A percentile compares a stretch with the other conserved stretches of the same genome.
Conservation (phyloP, 176 grass and related monocot genomes). For the Aegilops longissima region DNA sequence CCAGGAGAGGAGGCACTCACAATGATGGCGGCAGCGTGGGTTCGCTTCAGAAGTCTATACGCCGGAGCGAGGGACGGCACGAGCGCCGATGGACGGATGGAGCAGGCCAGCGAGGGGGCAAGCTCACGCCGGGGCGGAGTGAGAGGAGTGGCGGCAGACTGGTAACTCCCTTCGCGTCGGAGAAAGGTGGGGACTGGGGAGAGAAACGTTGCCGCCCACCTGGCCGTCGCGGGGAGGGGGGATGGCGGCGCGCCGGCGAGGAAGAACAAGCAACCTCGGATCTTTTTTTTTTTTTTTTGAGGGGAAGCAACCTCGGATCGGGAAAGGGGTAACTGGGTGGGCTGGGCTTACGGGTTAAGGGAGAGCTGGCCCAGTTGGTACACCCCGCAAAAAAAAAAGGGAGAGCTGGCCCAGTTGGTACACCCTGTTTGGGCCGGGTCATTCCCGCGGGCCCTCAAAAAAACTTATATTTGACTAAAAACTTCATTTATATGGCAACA, state of each 20-base stretch:
- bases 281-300: too few relatives aligned
- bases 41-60: background rate
- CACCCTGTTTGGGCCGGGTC: too few relatives aligned
- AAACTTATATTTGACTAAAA: too few relatives aligned
- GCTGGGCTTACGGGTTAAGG: background rate
- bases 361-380: too few relatives aligned
- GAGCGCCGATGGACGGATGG: background rate
- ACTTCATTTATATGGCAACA: too few relatives aligned
- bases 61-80: background rate
- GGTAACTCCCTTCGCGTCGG: background rate
- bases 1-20: background rate
- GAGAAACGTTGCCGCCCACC: background rate
- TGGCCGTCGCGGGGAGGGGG: background rate
- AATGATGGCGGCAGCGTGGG: background rate
- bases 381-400: too few relatives aligned
- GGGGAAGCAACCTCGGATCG: background rate
- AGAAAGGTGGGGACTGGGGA: too few relatives aligned
- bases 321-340: background rate
- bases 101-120: background rate
- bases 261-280: background rate
- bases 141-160: background rate
- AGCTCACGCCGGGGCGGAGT: background rate
- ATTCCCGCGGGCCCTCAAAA: too few relatives aligned
- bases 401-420: too few relatives aligned
- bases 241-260: background rate